Percentiles rank a stretch among this genome's conserved stretches.
Evolutionary conservation across 2,329 filamentous ascomycete genomes (phyloP).

Genomic region (Calonectria pteridis): DNA sequence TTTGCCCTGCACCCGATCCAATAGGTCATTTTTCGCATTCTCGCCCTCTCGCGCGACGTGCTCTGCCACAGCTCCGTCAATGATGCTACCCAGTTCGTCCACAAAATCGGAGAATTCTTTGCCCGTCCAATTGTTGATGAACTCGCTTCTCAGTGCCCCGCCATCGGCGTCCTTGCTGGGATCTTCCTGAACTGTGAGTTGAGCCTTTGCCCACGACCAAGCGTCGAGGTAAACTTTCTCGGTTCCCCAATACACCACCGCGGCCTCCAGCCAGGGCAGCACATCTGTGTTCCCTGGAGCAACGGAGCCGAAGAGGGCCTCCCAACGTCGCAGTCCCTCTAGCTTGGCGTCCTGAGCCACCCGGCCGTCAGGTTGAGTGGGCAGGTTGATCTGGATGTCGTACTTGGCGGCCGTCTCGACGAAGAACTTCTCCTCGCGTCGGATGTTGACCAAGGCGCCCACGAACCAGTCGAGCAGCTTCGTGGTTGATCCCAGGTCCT

Average conservation of each 20-base stretch:
- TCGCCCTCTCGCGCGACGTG: constrained; percentile 52
- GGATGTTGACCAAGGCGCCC: constrained; percentile 74
- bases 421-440: constrained; percentile 76
- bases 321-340: constrained; percentile 54
- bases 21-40: constrained; percentile 45
- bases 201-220: constrained; percentile 65
- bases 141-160: constrained; percentile 72
- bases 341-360: constrained; percentile 51
- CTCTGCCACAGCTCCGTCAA: constrained; percentile 65
- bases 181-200: constrained; percentile 44
- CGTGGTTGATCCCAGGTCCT: constrained; percentile 57
- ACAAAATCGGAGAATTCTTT: constrained; percentile 72
- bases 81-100: constrained; percentile 62
- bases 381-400: constrained; percentile 62
- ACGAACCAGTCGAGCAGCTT: constrained; percentile 73
- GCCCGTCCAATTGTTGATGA: constrained; percentile 78
- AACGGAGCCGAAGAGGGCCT: constrained; percentile 66
- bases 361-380: constrained; percentile 33
- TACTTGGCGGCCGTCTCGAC: constrained; percentile 73
- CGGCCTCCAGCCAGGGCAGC: constrained; percentile 71
- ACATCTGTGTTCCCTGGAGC: constrained; percentile 56
- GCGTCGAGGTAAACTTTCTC: constrained; percentile 74
- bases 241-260: constrained; percentile 83
- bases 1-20: constrained; percentile 56
- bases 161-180: constrained; percentile 68